A percentile compares a stretch with the other conserved stretches of the same genome.
Conservation (phyloP, 2,329 filamentous ascomycete genomes). For the Berkeleyomyces rouxiae region DNA sequence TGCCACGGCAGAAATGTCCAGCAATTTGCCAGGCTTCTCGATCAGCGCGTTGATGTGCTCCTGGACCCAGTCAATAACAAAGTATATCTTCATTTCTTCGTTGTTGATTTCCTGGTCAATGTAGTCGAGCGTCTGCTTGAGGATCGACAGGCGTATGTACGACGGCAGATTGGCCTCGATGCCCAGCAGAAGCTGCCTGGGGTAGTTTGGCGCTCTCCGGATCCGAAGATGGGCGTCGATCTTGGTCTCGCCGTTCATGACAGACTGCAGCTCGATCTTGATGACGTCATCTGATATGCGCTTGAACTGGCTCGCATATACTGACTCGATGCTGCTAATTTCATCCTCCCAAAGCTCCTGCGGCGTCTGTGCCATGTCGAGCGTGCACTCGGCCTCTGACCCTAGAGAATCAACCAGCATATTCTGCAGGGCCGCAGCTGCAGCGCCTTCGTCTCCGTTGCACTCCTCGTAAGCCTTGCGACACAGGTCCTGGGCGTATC, state of each 20-base stretch:
- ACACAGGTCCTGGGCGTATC: conserved; percentile 75
- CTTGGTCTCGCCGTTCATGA: conserved; percentile 34
- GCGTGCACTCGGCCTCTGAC: conserved; percentile 6
- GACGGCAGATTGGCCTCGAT: conserved; percentile 61
- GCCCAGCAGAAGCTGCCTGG: conserved; percentile 50
- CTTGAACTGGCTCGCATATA: conserved; percentile 60
- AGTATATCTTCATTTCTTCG: conserved; percentile 79
- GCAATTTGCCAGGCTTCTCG: conserved; percentile 64
- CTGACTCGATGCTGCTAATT: conserved; percentile 64
- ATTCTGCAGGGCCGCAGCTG: conserved; percentile 65
- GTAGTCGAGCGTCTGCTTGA: conserved; percentile 58
- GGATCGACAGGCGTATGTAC: conserved; percentile 81
- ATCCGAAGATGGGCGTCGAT: conserved; percentile 46
- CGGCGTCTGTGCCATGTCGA: conserved; percentile 33
- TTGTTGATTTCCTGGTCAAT: conserved; percentile 55
- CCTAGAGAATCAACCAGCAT: conserved; percentile 19
- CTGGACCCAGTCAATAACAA: conserved; percentile 81
- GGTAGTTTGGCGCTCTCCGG: conserved; percentile 59
- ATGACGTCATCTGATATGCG: conserved; percentile 46
- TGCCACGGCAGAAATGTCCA: conserved; percentile 67
- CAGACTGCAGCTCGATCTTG: conserved; percentile 47
- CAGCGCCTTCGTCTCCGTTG: conserved; percentile 53
- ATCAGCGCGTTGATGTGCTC: conserved; percentile 68
- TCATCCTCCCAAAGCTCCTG: conserved; percentile 72
- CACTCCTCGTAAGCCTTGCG: conserved; percentile 57